Evolutionary conservation across 2,329 filamentous ascomycete genomes (phyloP), one percentile per base, ranked within the genome.

Genomic region (Aureobasidium sp.): DNA sequence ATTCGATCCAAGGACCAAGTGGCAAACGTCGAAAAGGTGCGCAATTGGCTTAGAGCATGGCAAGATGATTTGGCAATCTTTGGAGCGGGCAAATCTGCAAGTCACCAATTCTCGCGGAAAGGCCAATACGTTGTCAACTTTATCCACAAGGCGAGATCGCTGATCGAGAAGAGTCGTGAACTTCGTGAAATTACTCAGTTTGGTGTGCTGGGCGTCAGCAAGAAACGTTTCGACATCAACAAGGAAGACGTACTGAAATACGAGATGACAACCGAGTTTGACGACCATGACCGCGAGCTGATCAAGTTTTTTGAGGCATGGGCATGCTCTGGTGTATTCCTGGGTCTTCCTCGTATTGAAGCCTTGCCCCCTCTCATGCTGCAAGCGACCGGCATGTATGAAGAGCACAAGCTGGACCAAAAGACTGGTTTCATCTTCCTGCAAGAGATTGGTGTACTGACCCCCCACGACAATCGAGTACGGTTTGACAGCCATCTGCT

Each of bases 381-480:
- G 41, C 82, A 84, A 22, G 80, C 83, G 9, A 75, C 85, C 0
- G 80, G 79, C 1, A 77, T 86, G 60, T 93, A 93, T 68, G 76
- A 82, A 4, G 76, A 82, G 7, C 73, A 80, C 52, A 72, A 73
- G 55, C 75, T 85, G 41, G 77, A 79, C 27, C 71, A 75, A 15
- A 70, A 72, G 44, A 77, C 79, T 5, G 82, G 81, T 39, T 86
- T 84, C 79, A 80, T 84, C 1, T 90, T 92, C 65, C 74, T 94
- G 34, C 88, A 92, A 68, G 90, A 94, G 71, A 79, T 92, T 44
- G 88, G 88, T 12, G 84, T 85, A 59, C 81, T 91, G 45, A 76
- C 83, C 8, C 87, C 89, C 0, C 90, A 87, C 82, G 87, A 91
- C 67, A 83, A 90, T 52, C 81, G 81, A 3, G 78, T 83, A 4